These are phyloP conservation scores for Fusarium temperatum DNA, from an alignment of 2,329 filamentous ascomycete genomes.

Conservation along the genomic window DNA sequence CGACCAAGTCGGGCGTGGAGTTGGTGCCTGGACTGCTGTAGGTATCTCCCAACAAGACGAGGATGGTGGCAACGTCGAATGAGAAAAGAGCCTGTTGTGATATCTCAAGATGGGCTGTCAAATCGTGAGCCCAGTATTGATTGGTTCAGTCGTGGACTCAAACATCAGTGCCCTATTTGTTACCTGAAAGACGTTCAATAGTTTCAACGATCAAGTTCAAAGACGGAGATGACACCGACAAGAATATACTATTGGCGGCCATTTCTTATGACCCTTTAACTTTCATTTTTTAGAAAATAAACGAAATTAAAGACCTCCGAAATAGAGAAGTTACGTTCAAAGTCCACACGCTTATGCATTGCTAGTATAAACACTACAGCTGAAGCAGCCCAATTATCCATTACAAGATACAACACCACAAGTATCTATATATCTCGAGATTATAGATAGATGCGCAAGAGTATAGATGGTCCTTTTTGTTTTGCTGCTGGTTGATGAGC, in stretches of 20 bases:
- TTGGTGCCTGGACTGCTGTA: constrained; percentile 38
- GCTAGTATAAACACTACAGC: not conserved
- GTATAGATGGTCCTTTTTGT: too few species aligned
- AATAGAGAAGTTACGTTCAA: not conserved
- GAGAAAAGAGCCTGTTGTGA: not conserved
- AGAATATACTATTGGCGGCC: not conserved
- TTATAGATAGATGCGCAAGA: too few species aligned
- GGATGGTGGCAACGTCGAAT: constrained; percentile 30
- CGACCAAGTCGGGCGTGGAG: constrained; percentile 19
- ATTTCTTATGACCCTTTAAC: not conserved
- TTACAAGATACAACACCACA: not conserved
- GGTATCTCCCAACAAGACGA: constrained; percentile 32
- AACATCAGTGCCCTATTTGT: constrained; percentile 37
- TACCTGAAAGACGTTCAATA: not conserved
- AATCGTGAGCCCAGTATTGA: constrained; percentile 11
- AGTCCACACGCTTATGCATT: not conserved
- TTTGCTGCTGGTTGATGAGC: too few species aligned
- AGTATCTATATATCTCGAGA: not conserved
- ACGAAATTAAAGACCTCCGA: not conserved
- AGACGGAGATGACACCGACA: not conserved
- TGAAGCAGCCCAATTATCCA: not conserved
- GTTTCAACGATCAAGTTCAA: too few species aligned
- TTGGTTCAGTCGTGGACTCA: constrained; percentile 26
- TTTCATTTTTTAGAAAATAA: not conserved
- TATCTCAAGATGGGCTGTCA: not conserved